Conservation (phyloP, 805 yeast species). For the Nakazawaea ishiwadae region DNA sequence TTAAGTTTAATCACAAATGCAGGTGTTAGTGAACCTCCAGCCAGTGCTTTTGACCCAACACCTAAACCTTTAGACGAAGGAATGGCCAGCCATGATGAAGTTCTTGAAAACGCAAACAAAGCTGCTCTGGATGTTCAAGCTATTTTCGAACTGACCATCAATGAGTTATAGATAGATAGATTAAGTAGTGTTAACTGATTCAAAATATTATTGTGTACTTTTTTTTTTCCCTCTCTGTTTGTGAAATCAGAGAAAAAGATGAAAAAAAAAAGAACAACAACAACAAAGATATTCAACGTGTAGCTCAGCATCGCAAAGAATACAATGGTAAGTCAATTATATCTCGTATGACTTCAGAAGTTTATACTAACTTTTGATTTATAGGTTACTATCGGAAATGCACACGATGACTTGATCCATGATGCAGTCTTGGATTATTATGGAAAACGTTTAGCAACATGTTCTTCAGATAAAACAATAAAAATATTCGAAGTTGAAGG, state of each 20-base stretch:
- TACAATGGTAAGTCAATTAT: conserved; percentile 1
- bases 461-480: conserved; percentile 94
- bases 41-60: conserved; percentile 52
- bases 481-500: conserved; percentile 90
- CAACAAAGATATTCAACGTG: not conserved
- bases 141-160: conserved; percentile 60
- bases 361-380: not conserved
- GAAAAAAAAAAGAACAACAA: too few relatives aligned
- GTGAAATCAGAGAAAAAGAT: too few relatives aligned
- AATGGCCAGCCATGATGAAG: conserved; percentile 91
- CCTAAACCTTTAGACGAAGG: conserved; percentile 55
- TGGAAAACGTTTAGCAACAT: conserved; percentile 92
- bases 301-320: not conserved
- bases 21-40: conserved; percentile 66
- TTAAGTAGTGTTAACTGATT: not conserved
- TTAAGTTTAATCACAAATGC: conserved; percentile 82
- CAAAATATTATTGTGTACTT: not conserved
- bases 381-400: conserved; percentile 81
- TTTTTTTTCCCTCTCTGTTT: not conserved
- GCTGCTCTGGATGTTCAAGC: conserved; percentile 80
- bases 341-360: not conserved
- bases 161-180: conserved; percentile 24
- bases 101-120: conserved; percentile 69
- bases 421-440: conserved; percentile 97
- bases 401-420: conserved; percentile 90